Conservation (phyloP, 2,329 filamentous ascomycete species). For the Fusarium fracticaudum region DNA sequence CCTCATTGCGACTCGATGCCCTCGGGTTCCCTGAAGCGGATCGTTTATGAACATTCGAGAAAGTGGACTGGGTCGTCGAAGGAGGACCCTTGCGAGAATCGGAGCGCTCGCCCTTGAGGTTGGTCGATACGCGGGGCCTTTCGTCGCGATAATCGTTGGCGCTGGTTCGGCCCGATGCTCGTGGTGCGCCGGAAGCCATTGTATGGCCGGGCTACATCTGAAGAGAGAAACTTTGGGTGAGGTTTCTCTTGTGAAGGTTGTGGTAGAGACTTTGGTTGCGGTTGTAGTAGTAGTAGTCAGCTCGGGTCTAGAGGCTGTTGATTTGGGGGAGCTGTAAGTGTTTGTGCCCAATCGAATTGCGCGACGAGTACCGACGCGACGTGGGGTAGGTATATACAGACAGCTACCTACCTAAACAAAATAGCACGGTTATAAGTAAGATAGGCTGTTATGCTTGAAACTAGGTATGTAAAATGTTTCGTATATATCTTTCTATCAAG, state of each 20-base stretch:
- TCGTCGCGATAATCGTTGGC: slow-evolving; percentile 50
- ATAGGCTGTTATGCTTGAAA: neutral
- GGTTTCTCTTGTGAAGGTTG: neutral
- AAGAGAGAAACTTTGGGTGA: slow-evolving; percentile 2
- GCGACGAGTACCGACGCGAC: slow-evolving; percentile 33
- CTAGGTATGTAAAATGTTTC: neutral
- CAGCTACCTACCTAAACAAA: neutral
- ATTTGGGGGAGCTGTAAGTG: slow-evolving; percentile 36
- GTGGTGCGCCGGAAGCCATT: slow-evolving; percentile 55
- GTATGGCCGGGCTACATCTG: slow-evolving; percentile 50
- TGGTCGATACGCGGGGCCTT: slow-evolving; percentile 49
- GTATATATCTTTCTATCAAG: too few relatives aligned
- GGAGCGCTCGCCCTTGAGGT: slow-evolving; percentile 45
- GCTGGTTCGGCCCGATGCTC: slow-evolving; percentile 58
- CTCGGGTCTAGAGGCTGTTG: slow-evolving; percentile 9
- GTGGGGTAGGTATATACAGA: slow-evolving; percentile 38
- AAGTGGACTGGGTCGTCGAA: slow-evolving; percentile 47
- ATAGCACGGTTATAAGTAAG: neutral
- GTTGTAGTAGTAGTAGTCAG: slow-evolving; percentile 1
- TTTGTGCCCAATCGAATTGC: slow-evolving; percentile 44
- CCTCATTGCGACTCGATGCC: slow-evolving; percentile 55
- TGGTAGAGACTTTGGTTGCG: neutral
- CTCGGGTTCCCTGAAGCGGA: slow-evolving; percentile 67
- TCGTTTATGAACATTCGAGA: slow-evolving; percentile 61
- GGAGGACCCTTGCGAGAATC: slow-evolving; percentile 52